Evolutionary conservation across 2,329 filamentous ascomycete species (phyloP).

Genomic region (Dothiorella sarmentorum): DNA sequence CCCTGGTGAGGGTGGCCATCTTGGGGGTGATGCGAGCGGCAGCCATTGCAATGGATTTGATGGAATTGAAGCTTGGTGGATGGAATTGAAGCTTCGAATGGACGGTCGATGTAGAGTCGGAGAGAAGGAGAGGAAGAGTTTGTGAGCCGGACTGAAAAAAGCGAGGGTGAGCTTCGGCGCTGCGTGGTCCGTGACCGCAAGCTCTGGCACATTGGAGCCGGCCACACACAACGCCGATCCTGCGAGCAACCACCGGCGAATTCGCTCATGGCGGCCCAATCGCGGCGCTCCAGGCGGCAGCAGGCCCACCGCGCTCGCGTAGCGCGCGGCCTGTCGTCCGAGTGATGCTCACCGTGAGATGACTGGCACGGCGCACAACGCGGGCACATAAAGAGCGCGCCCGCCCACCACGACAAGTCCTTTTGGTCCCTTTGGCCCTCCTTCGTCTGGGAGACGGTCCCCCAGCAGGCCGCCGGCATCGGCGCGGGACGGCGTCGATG

Average conservation of each 20-base stretch:
- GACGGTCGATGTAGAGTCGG: conserved; percentile 16
- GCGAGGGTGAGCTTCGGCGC: conserved; percentile 17
- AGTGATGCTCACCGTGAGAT: conserved; percentile 4
- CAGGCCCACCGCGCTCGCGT: conserved; percentile 11
- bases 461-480: background rate
- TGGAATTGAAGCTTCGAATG: conserved; percentile 18
- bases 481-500: background rate
- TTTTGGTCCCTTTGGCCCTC: conserved; percentile 2
- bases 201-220: conserved; percentile 13
- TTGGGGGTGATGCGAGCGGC: conserved; percentile 72
- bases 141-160: conserved; percentile 14
- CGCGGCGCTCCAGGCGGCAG: conserved; percentile 3
- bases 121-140: conserved; percentile 15
- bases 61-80: conserved; percentile 21
- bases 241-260: conserved; percentile 8
- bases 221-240: conserved; percentile 11
- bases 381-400: conserved; percentile 11
- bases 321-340: conserved; percentile 3
- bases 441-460: background rate
- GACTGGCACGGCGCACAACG: conserved; percentile 6
- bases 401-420: background rate
- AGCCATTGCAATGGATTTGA: conserved; percentile 67
- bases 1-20: conserved; percentile 75
- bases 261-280: conserved; percentile 16
- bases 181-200: conserved; percentile 14